phyloP scores from a whole-genome alignment of 164 flowering plant genomes.

The Brasenia schreberi region DNA sequence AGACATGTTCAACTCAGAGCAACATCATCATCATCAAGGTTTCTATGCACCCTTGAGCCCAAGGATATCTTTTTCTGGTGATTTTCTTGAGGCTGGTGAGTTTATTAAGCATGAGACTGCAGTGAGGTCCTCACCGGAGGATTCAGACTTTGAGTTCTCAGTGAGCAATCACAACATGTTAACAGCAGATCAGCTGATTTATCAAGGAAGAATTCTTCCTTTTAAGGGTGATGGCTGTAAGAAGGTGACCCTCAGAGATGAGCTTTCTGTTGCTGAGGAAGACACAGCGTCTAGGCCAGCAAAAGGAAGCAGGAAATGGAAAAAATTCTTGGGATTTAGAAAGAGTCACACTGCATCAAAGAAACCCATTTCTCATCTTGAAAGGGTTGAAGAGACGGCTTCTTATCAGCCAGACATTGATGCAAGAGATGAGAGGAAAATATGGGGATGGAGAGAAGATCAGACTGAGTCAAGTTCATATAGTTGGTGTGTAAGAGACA shows the following conservation, averaged over 20 bases:
- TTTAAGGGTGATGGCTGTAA: constrained; percentile 23
- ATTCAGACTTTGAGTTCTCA: constrained; percentile 67
- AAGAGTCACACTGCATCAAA: constrained; percentile 2
- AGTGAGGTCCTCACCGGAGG: constrained; percentile 24
- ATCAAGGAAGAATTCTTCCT: constrained; percentile 52
- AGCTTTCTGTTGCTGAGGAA: constrained; percentile 22
- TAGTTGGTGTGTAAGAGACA: too few species aligned
- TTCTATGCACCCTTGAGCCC: constrained; percentile 37
- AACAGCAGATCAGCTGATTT: constrained; percentile 65
- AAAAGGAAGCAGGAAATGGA: constrained; percentile 43
- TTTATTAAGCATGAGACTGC: constrained; percentile 16
- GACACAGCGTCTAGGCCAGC: constrained; percentile 17
- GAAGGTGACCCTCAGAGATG: constrained; percentile 43
- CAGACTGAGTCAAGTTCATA: not conserved
- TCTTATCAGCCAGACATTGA: not conserved
- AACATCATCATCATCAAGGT: constrained; percentile 8
- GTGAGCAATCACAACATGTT: constrained; percentile 33
- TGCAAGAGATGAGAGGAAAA: not conserved
- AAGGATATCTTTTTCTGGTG: constrained; percentile 82
- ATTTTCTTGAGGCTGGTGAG: constrained; percentile 38
- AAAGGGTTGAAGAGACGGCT: not conserved
- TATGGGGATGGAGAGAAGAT: not conserved
- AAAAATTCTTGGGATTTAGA: constrained; percentile 38
- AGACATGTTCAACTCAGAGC: constrained; percentile 54
- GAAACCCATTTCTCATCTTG: not conserved